Percentiles rank a stretch among this genome's conserved stretches.
Conservation (phyloP, 192 early-diverging fungal genomes). For the Umbelopsis sp. region DNA sequence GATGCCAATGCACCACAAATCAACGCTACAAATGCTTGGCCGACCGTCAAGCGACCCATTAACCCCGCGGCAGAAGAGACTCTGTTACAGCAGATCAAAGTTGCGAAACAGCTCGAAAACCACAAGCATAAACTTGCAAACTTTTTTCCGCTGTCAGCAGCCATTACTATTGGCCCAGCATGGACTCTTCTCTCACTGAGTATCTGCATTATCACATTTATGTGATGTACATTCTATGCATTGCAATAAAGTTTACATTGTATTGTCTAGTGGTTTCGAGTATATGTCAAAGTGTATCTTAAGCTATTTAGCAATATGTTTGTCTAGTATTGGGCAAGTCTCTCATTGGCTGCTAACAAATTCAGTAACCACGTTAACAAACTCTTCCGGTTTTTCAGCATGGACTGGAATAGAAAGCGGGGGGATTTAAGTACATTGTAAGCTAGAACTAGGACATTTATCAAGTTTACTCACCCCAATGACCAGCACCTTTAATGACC, state of each 20-base stretch:
- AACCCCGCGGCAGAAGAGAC: not conserved
- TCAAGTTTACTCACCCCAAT: conserved; percentile 73
- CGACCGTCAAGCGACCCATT: not conserved
- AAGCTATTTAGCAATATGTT: no score
- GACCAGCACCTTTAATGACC: conserved; percentile 76
- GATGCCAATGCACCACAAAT: not conserved
- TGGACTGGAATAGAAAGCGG: conserved; percentile 49
- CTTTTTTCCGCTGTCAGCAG: no score
- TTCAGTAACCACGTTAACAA: conserved; percentile 54
- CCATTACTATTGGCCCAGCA: no score
- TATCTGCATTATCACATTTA: no score
- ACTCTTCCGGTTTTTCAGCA: conserved; percentile 71
- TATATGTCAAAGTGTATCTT: no score
- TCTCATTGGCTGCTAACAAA: conserved; percentile 40
- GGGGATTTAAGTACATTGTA: not conserved
- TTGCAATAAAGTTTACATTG: no score
- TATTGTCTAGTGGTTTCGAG: no score
- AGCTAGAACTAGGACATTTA: not conserved
- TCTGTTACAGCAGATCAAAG: not conserved
- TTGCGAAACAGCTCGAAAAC: not conserved
- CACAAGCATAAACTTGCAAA: not conserved
- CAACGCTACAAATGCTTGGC: not conserved
- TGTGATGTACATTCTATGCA: no score
- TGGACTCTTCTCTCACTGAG: no score
- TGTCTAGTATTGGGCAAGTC: not conserved